Base-by-base conservation (phyloP, 2,329 filamentous ascomycete genomes). In the Microdochium paspali region DNA sequence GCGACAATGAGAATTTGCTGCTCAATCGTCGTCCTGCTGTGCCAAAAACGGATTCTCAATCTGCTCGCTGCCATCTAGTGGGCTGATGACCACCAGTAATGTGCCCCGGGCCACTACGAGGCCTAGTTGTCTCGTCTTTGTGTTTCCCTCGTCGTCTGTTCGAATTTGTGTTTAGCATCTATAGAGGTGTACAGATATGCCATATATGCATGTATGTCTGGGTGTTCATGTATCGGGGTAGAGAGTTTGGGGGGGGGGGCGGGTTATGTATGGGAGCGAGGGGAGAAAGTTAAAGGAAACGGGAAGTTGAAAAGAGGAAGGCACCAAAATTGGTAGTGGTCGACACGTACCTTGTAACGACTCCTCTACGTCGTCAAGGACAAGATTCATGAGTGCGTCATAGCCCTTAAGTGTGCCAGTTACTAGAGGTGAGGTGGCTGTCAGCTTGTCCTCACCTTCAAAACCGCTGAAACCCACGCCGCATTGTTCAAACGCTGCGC, bases 301-400 rank as follows among this genome's bases (percentile, higher is more conserved):
- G n/a, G n/a, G n/a, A n/a, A n/a, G n/a, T n/a, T 30, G 28, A 30
- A 15, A 30, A 30, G 10, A 48, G n/a, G n/a, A 20, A 30, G 31
- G 42, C 30, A 25, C 21, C 10, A 24, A 18, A 23, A 45, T 10
- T 40, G 15, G 45, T 15, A 49, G 32, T 21, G 21, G 6, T 23
- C 44, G 10, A 30, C 47, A 59, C 76, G 52, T 70, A 95, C 91
- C 91, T 73, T 85, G 79, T 68, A 96, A 82, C 44, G 85, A 78
- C 66, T 98, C 93, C 65, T 93, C 83, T 46, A 95, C 91, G 57
- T 97, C 87, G 61, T 97, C 93, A 48, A 98, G 74, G 24, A 98
- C 93, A 52, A 98, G 76, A 65, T 98, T 98, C 90, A 97, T 97
- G 51, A 98, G 76, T 58, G 93, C 90, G 65, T 98, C 93, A 66